phyloP scores from a whole-genome alignment of 345 rosid species.

The Noccaea caerulescens region DNA sequence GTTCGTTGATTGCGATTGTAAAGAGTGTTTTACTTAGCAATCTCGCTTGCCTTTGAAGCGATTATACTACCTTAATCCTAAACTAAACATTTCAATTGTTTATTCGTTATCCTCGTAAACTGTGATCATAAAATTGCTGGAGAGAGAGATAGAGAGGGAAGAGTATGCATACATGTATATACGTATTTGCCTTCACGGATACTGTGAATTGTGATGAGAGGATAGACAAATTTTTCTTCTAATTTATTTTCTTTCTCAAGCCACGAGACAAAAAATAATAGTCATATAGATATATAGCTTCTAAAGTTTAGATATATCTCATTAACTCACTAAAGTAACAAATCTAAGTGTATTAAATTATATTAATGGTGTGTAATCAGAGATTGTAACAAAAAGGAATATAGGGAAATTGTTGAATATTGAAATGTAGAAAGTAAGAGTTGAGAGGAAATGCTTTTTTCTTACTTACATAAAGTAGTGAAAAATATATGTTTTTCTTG shows the following conservation, averaged over 20 bases:
- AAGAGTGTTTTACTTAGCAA: neutral
- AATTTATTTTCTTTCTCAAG: neutral
- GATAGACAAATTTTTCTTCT: neutral
- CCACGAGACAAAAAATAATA: no score
- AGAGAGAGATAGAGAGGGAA: slow-evolving; percentile 3
- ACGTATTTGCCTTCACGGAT: slow-evolving; percentile 30
- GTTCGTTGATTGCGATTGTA: slow-evolving; percentile 32
- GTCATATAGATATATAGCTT: no score
- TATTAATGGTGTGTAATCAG: neutral
- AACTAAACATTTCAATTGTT: neutral
- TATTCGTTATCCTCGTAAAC: neutral
- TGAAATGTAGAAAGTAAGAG: neutral
- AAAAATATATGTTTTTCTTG: neutral
- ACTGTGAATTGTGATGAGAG: neutral
- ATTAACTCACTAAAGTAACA: neutral
- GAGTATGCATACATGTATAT: slow-evolving; percentile 27
- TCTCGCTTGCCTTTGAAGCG: slow-evolving; percentile 45
- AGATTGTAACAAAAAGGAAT: neutral
- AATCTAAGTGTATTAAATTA: neutral
- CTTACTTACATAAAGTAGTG: neutral
- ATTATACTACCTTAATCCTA: slow-evolving; percentile 18
- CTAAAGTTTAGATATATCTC: no score
- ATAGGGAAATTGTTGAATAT: neutral
- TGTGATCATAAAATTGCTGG: neutral
- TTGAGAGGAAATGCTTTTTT: neutral